phyloP scores from a whole-genome alignment of 164 flowering plant species.

The Tinospora cordifolia region DNA sequence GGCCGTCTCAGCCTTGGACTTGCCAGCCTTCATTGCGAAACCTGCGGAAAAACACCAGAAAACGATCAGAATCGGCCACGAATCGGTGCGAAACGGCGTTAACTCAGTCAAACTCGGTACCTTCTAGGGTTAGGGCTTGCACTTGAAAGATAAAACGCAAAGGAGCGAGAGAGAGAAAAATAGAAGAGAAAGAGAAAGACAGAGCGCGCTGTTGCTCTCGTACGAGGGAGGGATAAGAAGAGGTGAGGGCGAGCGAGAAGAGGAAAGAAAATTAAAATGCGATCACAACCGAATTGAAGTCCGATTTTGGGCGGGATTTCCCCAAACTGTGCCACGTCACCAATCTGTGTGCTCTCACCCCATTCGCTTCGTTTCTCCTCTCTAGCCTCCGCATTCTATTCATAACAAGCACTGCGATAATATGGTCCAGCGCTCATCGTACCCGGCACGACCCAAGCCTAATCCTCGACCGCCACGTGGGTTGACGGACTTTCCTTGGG shows the following conservation, averaged over 20 bases:
- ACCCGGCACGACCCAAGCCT: too few relatives aligned
- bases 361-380: constrained; percentile 9
- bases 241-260: not conserved
- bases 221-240: not conserved
- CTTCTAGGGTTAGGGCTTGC: not conserved
- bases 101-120: not conserved
- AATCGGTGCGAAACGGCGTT: not conserved
- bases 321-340: constrained; percentile 24
- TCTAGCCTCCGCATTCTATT: too few relatives aligned
- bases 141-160: not conserved
- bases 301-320: constrained; percentile 35
- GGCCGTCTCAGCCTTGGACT: constrained; percentile 22
- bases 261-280: constrained; percentile 10
- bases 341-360: constrained; percentile 21
- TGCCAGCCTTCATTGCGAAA: constrained; percentile 25
- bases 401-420: too few relatives aligned
- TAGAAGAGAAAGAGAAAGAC: not conserved
- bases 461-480: too few relatives aligned
- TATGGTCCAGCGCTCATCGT: too few relatives aligned
- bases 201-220: not conserved
- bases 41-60: not conserved
- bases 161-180: not conserved
- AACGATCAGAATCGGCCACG: not conserved
- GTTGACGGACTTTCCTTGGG: too few relatives aligned
- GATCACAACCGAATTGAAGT: constrained; percentile 19